Percentiles rank a stretch among this genome's conserved stretches.
Conservation (phyloP, 2,329 filamentous ascomycete species). For the Diplodia mutila region DNA sequence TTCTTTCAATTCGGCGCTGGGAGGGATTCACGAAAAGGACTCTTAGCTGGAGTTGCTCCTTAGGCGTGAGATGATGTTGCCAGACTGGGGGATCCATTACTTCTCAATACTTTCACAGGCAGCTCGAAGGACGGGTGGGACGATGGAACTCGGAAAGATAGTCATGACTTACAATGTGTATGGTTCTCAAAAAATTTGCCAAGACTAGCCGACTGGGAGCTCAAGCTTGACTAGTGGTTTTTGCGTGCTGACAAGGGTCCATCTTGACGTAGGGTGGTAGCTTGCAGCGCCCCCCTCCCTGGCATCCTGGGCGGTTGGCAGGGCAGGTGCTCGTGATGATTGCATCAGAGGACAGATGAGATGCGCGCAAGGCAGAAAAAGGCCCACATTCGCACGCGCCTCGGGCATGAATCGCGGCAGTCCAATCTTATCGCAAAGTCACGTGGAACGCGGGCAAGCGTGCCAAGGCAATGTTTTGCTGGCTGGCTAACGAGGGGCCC, state of each 20-base stretch:
- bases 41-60: not conserved
- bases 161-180: not conserved
- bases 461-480: constrained; percentile 23
- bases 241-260: not conserved
- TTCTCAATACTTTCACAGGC: constrained; percentile 8
- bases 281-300: not conserved
- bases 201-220: not conserved
- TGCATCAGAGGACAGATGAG: not conserved
- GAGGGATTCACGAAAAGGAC: not conserved
- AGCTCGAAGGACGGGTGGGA: not conserved
- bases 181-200: not conserved
- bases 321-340: not conserved
- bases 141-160: not conserved
- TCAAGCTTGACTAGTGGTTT: not conserved
- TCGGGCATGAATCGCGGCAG: constrained; percentile 15
- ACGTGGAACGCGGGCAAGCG: constrained; percentile 16
- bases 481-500: constrained; percentile 20
- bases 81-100: not conserved
- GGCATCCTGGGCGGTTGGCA: not conserved
- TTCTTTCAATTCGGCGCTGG: constrained; percentile 8
- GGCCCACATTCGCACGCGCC: constrained; percentile 1
- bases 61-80: not conserved
- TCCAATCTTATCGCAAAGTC: not conserved
- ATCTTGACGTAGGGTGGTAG: not conserved
- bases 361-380: constrained; percentile 10